phyloP scores from a whole-genome alignment of 345 rosid genomes.

The Zanthoxylum bungeanum region DNA sequence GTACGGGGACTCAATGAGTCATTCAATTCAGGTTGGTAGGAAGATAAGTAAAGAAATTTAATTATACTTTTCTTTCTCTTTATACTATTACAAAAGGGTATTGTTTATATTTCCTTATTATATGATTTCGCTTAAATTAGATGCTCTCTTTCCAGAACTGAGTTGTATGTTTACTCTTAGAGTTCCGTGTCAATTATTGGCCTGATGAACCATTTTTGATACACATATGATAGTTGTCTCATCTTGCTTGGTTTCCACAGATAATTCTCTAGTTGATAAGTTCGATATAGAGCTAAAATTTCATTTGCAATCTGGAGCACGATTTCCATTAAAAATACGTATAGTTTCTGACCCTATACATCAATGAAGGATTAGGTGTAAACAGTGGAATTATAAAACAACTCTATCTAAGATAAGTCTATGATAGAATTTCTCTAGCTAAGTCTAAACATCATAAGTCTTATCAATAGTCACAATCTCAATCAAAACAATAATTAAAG shows the following conservation, averaged over 20 bases:
- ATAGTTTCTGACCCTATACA: too few species aligned
- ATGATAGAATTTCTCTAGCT: too few species aligned
- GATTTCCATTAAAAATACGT: too few species aligned
- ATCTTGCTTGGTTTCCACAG: neutral
- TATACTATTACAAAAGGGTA: neutral
- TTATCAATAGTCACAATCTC: too few species aligned
- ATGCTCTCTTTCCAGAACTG: neutral
- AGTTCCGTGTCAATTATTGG: neutral
- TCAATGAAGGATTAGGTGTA: too few species aligned
- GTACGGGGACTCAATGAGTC: constrained; percentile 68
- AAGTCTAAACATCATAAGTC: too few species aligned
- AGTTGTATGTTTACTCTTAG: neutral
- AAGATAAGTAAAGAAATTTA: constrained; percentile 9
- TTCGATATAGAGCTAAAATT: neutral
- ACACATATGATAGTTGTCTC: neutral
- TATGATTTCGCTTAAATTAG: neutral
- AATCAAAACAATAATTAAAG: too few species aligned
- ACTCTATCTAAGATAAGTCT: too few species aligned
- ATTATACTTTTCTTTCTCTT: neutral
- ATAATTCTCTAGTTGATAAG: neutral
- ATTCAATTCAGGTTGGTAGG: constrained; percentile 47
- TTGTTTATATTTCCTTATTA: neutral
- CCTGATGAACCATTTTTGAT: too few species aligned
- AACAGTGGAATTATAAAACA: too few species aligned
- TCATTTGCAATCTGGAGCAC: neutral